phyloP scores from a whole-genome alignment of 805 yeast genomes.

The Metschnikowia koreensis region DNA sequence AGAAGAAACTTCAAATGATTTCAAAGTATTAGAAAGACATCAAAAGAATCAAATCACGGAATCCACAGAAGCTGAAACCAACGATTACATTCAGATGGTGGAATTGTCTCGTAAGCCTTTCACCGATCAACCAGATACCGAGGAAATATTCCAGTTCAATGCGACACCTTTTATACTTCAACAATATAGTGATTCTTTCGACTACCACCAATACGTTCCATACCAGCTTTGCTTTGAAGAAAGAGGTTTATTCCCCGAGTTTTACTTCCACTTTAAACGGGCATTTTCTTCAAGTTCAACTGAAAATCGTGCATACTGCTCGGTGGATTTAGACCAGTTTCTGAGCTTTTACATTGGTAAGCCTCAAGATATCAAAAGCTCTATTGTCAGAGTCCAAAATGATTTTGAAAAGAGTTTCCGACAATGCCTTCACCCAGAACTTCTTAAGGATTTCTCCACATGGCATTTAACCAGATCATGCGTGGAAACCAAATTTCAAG shows the following conservation, averaged over 20 bases:
- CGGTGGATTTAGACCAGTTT: neutral
- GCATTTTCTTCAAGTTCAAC: neutral
- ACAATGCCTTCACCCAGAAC: neutral
- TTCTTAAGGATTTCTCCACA: neutral
- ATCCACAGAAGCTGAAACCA: too few species aligned
- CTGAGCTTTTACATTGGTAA: neutral
- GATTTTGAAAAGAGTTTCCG: neutral
- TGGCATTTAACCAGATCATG: neutral
- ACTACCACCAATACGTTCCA: neutral
- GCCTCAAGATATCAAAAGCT: neutral
- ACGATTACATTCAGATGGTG: too few species aligned
- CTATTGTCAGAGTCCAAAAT: neutral
- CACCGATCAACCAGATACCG: neutral
- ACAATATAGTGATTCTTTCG: neutral
- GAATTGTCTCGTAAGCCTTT: too few species aligned
- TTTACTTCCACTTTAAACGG: slow-evolving; percentile 2
- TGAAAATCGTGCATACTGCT: slow-evolving; percentile 3
- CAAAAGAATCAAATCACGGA: too few species aligned
- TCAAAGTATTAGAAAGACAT: too few species aligned
- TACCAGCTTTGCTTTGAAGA: neutral
- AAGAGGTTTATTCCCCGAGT: neutral
- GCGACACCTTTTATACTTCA: neutral
- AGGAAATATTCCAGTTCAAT: neutral
- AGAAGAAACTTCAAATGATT: too few species aligned
- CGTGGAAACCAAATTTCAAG: neutral